Base-by-base conservation (phyloP, 148 eudicot species). In the Oxyria digyna region DNA sequence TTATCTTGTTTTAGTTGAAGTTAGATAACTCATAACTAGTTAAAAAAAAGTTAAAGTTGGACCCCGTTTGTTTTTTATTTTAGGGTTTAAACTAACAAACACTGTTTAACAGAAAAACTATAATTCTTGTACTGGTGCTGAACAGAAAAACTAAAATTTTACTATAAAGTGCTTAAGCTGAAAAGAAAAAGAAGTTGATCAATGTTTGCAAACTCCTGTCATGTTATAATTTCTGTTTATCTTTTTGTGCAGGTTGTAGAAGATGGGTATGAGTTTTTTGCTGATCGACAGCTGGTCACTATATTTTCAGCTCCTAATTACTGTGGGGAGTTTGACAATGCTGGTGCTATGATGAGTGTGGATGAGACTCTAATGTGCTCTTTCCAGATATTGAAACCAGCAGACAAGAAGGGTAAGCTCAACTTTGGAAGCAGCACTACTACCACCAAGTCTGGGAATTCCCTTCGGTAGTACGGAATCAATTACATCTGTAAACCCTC, bases 321-420 rank as follows among this genome's bases (percentile, higher is more conserved):
- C 42, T 79, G 82, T 57, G 82, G 82, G 32, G 86, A 83, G 75
- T 83, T 83, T 69, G 86, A 83, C 66, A 83, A 83, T 69, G 86
- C 86, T 65, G 86, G 86, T 74, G 87, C 85, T 54, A 81, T 84
- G 87, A 84, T 84, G 87, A 81, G 83, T 65, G 85, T 84, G 38
- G 87, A 84, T 71, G 85, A 79, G 55, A 79, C 85, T 38, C 69
- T 84, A 11, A 84, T 84, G 88, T 84, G 88, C 78, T 82, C 88
- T 26, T 84, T 84, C 67, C 88, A 82, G 68, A 84, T 84, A 74
- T 24, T 85, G 45, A 85, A 85, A 81, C 88, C 85, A 10, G 85
- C 85, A 6, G 85, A 82, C 78, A 85, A 80, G 69, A 40, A 80
- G 13, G 20, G n/a, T 13, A 85, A 57, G 65, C 78, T 78, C 71